Conservation (phyloP, 2,329 filamentous ascomycete species). For the Cryphonectria naterciae region DNA sequence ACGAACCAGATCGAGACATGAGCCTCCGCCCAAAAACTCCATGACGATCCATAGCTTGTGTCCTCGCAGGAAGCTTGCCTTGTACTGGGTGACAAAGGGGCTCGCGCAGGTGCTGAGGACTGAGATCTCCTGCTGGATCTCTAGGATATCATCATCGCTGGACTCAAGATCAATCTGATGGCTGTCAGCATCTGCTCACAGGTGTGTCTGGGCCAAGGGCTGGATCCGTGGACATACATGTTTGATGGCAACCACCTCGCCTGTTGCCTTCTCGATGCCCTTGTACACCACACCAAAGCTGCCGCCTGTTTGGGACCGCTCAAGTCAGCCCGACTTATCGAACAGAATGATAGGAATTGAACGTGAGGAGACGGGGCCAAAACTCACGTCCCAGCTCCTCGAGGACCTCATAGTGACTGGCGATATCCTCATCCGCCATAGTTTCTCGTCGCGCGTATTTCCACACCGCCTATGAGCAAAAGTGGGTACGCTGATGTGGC, state of each 20-base stretch:
- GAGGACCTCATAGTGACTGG: constrained; percentile 88
- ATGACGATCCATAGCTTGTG: constrained; percentile 99
- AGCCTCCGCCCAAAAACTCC: constrained; percentile 95
- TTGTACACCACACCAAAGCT: constrained; percentile 98
- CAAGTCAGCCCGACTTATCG: constrained; percentile 18
- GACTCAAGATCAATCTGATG: constrained; percentile 94
- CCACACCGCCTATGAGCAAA: constrained; percentile 12
- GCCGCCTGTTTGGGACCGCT: constrained; percentile 64
- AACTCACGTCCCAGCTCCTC: constrained; percentile 92
- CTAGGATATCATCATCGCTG: constrained; percentile 96
- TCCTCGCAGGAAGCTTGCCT: constrained; percentile 91
- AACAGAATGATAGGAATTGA: background rate
- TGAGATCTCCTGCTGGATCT: constrained; percentile 96
- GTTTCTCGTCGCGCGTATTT: constrained; percentile 9
- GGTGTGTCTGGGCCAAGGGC: background rate
- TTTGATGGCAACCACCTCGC: constrained; percentile 95
- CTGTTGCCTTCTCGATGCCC: constrained; percentile 86
- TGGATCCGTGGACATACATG: constrained; percentile 64
- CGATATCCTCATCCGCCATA: constrained; percentile 69
- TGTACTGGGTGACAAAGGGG: constrained; percentile 93
- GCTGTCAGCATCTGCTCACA: constrained; percentile 24
- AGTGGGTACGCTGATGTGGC: constrained; percentile 23
- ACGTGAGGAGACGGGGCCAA: constrained; percentile 3
- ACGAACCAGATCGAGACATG: constrained; percentile 86
- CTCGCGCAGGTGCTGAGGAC: constrained; percentile 94